These are phyloP conservation scores for Plasmodium gaboni DNA, from an alignment of 169 alveolate species.

Conservation along the genomic window DNA sequence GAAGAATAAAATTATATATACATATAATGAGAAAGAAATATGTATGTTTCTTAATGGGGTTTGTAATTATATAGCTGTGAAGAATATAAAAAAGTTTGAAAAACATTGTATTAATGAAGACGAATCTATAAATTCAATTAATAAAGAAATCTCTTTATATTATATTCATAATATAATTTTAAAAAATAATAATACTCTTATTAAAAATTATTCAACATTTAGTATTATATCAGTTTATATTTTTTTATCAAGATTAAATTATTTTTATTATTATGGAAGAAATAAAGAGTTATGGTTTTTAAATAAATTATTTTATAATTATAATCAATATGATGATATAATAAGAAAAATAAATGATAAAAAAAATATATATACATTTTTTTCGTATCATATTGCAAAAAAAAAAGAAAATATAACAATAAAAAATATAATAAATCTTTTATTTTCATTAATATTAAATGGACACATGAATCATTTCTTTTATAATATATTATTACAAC, in stretches of 20 bases:
- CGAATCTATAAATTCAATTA: constrained; percentile 15
- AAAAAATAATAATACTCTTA: background rate
- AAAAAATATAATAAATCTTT: constrained; percentile 18
- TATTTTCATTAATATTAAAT: constrained; percentile 38
- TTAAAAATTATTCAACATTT: constrained; percentile 28
- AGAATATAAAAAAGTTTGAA: constrained; percentile 24
- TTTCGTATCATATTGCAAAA: background rate
- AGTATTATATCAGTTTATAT: constrained; percentile 49
- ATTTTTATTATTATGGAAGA: constrained; percentile 24
- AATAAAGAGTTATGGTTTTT: constrained; percentile 11
- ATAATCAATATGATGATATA: background rate
- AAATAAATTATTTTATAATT: constrained; percentile 9
- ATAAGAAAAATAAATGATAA: background rate
- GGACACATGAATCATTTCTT: background rate
- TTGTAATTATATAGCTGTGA: constrained; percentile 15
- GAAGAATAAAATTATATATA: constrained; percentile 1
- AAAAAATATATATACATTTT: too few species aligned
- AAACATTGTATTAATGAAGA: constrained; percentile 22
- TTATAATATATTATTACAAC: constrained; percentile 4
- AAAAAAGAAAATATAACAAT: constrained; percentile 4
- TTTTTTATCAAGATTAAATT: constrained; percentile 30
- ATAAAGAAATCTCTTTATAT: background rate
- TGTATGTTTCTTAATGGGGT: constrained; percentile 30
- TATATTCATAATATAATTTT: constrained; percentile 3
- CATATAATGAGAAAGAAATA: constrained; percentile 48